Base-by-base conservation (phyloP, 192 early-diverging fungal genomes). In the Gigaspora rosea region DNA sequence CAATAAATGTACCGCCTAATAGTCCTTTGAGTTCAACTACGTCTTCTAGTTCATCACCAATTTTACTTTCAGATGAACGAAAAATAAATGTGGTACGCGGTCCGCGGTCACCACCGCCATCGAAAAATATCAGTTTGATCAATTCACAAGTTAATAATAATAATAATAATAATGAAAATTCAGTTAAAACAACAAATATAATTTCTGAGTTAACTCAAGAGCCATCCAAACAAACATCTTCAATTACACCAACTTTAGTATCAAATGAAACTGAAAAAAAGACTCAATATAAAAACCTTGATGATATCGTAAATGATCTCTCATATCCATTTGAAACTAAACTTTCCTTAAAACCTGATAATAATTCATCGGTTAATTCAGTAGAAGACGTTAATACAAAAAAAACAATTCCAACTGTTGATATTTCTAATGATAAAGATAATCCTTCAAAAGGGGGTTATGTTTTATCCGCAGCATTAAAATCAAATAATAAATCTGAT, bases 281-380 rank as follows among this genome's bases (percentile, higher is more conserved):
- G 5, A 27, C 16, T n/a, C 16, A 61, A 18, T 48, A 62, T 20
- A 58, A 62, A 48, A 48, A 9, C 20, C 20, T 74, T 74, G 58
- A 74, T 74, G 72, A 74, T 27, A 59, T 74, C 47, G 58, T 74
- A 3, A 61, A 74, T 61, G 72, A 74, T 63, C 58, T 74, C 15
- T n/a, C 57, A 49, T 74, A 74, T 74, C 72, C 72, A 27, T 20
- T 62, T 57, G 52, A 74, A 62, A 62, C 72, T 32, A 74, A 74
- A 49, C 41, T 74, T 32, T 58, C 72, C 11, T 62, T 74, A 48
- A 72, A 52, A 71, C 70, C 49, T 32, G 20, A 18, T 22, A 68
- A 7, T 48, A 67, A 41, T 46, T 48, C 36, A 9, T 4, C 47
- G 20, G 13, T 20, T 61, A 32, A 27, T 61, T 8, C 18, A 27